Evolutionary conservation across 2,329 filamentous ascomycete genomes (phyloP).

Genomic region (Rhytidhysteron rufulum): DNA sequence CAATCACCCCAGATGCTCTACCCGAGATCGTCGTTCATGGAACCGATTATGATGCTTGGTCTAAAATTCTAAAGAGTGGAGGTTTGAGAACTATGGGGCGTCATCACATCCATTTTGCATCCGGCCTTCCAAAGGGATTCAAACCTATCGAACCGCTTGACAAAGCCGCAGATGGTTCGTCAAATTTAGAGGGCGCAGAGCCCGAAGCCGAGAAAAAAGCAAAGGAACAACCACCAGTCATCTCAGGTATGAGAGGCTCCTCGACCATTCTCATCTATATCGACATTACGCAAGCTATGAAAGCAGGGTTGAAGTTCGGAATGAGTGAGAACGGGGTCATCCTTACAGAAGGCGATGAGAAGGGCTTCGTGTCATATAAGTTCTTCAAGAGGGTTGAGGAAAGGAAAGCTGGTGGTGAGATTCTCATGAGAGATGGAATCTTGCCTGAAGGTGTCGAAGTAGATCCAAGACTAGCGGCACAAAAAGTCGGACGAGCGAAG

Average conservation of each 20-base stretch:
- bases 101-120: conserved; percentile 87
- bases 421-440: conserved; percentile 69
- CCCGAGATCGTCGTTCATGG: conserved; percentile 76
- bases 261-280: conserved; percentile 67
- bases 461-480: conserved; percentile 14
- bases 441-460: conserved; percentile 41
- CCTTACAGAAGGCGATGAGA: conserved; percentile 46
- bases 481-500: conserved; percentile 6
- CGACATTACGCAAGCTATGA: conserved; percentile 64
- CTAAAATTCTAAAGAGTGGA: conserved; percentile 67
- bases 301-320: conserved; percentile 66
- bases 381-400: conserved; percentile 72
- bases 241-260: conserved; percentile 73
- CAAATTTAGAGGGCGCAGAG: not conserved
- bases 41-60: conserved; percentile 80
- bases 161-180: conserved; percentile 5
- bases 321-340: conserved; percentile 50
- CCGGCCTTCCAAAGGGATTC: conserved; percentile 59
- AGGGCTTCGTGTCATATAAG: conserved; percentile 31
- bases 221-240: conserved; percentile 47
- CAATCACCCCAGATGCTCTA: conserved; percentile 57
- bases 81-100: conserved; percentile 77
- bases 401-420: conserved; percentile 54
- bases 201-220: conserved; percentile 5
- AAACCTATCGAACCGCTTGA: conserved; percentile 15